Percentiles rank a stretch among this genome's conserved stretches.
Conservation (phyloP, 345 rosid species). For the Eutrema heterophyllum region DNA sequence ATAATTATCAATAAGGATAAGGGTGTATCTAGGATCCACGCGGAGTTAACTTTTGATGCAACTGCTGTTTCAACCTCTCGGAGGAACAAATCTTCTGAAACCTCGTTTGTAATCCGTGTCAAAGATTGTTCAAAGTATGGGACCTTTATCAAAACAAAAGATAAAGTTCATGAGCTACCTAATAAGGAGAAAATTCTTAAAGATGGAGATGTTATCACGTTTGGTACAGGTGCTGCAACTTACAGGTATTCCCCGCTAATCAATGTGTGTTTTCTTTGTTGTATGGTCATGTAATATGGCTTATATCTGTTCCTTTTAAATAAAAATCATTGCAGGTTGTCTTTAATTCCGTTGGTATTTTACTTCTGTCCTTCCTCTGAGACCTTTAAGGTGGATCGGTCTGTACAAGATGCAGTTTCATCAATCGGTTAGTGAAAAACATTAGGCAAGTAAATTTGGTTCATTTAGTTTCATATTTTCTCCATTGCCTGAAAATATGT, state of each 20-base stretch:
- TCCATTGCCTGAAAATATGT: constrained; percentile 2
- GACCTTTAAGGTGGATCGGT: constrained; percentile 33
- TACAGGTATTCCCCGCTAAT: constrained; percentile 48
- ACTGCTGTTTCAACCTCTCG: constrained; percentile 31
- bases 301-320: neutral
- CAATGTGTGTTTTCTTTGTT: neutral
- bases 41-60: constrained; percentile 61
- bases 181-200: constrained; percentile 51
- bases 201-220: constrained; percentile 67
- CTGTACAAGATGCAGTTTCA: constrained; percentile 49
- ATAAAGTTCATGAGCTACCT: constrained; percentile 63
- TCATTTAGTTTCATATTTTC: too few relatives aligned
- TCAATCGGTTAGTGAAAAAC: constrained; percentile 63
- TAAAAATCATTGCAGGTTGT: constrained; percentile 53
- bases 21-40: constrained; percentile 87
- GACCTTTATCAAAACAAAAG: constrained; percentile 56
- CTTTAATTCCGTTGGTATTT: constrained; percentile 52
- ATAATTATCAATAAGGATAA: constrained; percentile 69
- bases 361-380: constrained; percentile 41
- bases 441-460: neutral
- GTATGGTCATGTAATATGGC: neutral
- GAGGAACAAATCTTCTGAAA: constrained; percentile 21
- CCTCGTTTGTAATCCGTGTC: constrained; percentile 41
- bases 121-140: constrained; percentile 92
- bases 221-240: constrained; percentile 82